Percentiles rank a stretch among this genome's conserved stretches.
Conservation (phyloP, 2,329 filamentous ascomycete species). For the Coniochaeta sp. region DNA sequence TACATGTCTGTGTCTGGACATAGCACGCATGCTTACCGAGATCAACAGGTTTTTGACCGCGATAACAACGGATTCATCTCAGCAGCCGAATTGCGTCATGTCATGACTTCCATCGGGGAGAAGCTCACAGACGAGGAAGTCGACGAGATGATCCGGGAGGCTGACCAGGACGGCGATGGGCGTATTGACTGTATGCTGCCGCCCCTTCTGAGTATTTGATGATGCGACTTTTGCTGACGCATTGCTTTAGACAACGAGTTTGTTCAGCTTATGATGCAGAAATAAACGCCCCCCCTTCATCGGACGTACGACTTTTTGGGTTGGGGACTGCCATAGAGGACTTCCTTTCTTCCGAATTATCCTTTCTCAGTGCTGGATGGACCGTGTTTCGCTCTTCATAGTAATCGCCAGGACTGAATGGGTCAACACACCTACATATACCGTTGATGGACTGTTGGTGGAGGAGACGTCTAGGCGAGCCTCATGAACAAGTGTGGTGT, state of each 20-base stretch:
- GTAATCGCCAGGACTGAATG: slow-evolving; percentile 6
- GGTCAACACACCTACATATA: background rate
- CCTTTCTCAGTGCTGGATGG: slow-evolving; percentile 13
- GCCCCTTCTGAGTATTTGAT: background rate
- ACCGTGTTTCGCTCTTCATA: background rate
- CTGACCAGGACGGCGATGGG: slow-evolving; percentile 82
- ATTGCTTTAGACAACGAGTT: slow-evolving; percentile 70
- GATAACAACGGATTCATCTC: slow-evolving; percentile 92
- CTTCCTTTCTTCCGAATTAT: slow-evolving; percentile 11
- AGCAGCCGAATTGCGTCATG: slow-evolving; percentile 77
- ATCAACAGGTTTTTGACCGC: slow-evolving; percentile 65
- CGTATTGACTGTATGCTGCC: slow-evolving; percentile 70
- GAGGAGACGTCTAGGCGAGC: background rate
- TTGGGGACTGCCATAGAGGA: background rate
- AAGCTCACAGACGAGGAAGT: slow-evolving; percentile 88
- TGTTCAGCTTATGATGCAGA: slow-evolving; percentile 94
- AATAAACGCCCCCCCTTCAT: slow-evolving; percentile 42
- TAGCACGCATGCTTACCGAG: slow-evolving; percentile 9
- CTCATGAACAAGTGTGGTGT: background rate
- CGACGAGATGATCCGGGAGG: slow-evolving; percentile 89
- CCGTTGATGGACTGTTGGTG: background rate
- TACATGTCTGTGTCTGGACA: background rate
- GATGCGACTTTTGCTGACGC: slow-evolving; percentile 16
- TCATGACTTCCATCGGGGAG: slow-evolving; percentile 89
- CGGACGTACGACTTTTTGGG: background rate